phyloP scores from a whole-genome alignment of 805 yeast species.

The Clavispora santaluciae region DNA sequence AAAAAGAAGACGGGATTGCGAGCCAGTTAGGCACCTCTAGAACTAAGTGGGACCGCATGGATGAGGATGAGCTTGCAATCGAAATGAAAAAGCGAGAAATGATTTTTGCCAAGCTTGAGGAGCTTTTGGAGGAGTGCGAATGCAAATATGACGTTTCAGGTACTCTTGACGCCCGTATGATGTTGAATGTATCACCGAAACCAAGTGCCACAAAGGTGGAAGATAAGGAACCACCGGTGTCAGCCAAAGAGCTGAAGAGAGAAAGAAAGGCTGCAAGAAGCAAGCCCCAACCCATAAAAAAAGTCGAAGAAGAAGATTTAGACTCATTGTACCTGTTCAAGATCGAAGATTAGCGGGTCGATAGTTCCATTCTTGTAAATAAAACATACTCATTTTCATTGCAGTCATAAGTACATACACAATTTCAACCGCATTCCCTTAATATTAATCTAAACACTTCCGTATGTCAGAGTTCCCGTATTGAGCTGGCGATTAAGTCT shows the following conservation, averaged over 20 bases:
- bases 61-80: conserved; percentile 13
- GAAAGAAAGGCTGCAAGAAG: conserved; percentile 14
- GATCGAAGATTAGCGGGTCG: conserved; percentile 37
- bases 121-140: conserved; percentile 26
- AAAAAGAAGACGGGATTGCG: conserved; percentile 12
- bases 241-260: conserved; percentile 14
- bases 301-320: conserved; percentile 28
- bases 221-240: conserved; percentile 5
- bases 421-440: neutral
- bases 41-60: conserved; percentile 9
- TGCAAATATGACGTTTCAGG: conserved; percentile 28
- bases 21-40: conserved; percentile 4
- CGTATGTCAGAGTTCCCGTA: conserved; percentile 10
- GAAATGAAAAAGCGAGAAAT: conserved; percentile 25
- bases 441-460: conserved; percentile 11
- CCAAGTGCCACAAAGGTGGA: conserved; percentile 1
- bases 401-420: neutral
- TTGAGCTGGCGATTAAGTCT: conserved; percentile 10
- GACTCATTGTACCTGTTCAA: conserved; percentile 38
- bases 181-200: conserved; percentile 16
- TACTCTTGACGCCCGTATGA: conserved; percentile 19
- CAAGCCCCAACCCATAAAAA: conserved; percentile 15
- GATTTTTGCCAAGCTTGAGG: conserved; percentile 22
- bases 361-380: conserved; percentile 3
- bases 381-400: neutral